Conservation (phyloP, 176 grass and related monocot genomes). For the Ensete ventricosum region DNA sequence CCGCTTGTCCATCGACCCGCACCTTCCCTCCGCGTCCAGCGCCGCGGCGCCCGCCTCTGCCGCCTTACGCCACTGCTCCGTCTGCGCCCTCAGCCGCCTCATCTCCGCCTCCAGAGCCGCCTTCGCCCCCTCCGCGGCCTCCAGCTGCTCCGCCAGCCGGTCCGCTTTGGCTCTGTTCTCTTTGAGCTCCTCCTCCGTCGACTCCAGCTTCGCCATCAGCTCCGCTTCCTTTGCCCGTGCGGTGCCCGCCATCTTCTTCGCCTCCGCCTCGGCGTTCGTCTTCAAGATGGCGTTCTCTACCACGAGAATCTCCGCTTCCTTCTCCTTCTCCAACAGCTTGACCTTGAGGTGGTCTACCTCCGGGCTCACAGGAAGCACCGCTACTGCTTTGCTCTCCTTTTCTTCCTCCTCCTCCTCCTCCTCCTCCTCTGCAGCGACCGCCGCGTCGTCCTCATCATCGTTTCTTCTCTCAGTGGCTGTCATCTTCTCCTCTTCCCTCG, state of each 20-base stretch:
- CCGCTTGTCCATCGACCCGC: constrained; percentile 14
- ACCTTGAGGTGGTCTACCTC: constrained; percentile 35
- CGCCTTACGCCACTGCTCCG: constrained; percentile 24
- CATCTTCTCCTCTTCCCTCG: not conserved
- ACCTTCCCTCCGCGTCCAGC: not conserved
- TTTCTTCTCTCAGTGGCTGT: not conserved
- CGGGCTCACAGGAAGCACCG: constrained; percentile 5
- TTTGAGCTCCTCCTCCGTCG: constrained; percentile 4
- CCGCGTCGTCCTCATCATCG: not conserved
- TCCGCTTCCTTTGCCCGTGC: constrained; percentile 9
- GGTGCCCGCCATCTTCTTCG: constrained; percentile 12
- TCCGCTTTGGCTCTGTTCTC: constrained; percentile 28
- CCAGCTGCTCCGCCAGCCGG: constrained; percentile 37
- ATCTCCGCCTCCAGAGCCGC: constrained; percentile 8
- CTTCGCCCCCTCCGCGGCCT: constrained; percentile 5
- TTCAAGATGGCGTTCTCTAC: constrained; percentile 39
- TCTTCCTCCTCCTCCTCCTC: not conserved
- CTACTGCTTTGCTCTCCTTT: constrained; percentile 14
- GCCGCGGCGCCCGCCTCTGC: constrained; percentile 15
- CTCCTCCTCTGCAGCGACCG: not conserved
- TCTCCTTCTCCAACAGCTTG: constrained; percentile 50
- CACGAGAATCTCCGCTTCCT: constrained; percentile 32
- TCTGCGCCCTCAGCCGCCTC: constrained; percentile 18
- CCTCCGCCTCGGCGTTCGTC: constrained; percentile 25
- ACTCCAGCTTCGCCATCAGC: not conserved